Evolutionary conservation across 208 protist species (phyloP).

Genomic region (Trypanosoma lewisi): DNA sequence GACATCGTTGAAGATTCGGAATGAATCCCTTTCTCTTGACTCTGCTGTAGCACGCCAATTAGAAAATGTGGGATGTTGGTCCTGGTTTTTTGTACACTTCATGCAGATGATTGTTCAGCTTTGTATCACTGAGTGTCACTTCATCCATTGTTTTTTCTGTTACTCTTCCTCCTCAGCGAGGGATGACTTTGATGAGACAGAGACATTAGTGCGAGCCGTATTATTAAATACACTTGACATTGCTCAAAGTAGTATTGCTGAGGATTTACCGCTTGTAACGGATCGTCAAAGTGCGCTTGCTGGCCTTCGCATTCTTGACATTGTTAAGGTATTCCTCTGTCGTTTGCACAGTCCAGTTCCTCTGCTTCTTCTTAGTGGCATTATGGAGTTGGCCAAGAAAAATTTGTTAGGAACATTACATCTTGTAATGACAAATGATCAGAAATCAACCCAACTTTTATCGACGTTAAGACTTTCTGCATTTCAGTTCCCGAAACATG

Average conservation of each 20-base stretch:
- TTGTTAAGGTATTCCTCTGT: constrained; percentile 76
- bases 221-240: constrained; percentile 37
- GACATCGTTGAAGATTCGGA: constrained; percentile 35
- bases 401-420: constrained; percentile 51
- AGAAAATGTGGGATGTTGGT: constrained; percentile 57
- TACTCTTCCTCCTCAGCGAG: constrained; percentile 21
- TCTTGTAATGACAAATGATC: constrained; percentile 58
- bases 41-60: constrained; percentile 29
- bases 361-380: constrained; percentile 69
- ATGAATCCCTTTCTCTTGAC: constrained; percentile 50
- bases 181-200: constrained; percentile 48
- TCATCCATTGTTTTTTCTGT: constrained; percentile 82
- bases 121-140: constrained; percentile 68
- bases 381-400: constrained; percentile 74
- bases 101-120: constrained; percentile 57
- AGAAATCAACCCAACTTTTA: constrained; percentile 42
- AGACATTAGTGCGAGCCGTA: constrained; percentile 58
- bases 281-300: constrained; percentile 55
- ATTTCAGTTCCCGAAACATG: constrained; percentile 30
- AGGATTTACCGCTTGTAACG: constrained; percentile 52
- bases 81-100: constrained; percentile 54
- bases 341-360: constrained; percentile 76
- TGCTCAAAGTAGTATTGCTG: constrained; percentile 37
- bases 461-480: constrained; percentile 36
- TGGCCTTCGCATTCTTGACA: constrained; percentile 63